Evolutionary conservation across 768 basidiomycete genomes (phyloP).

Genomic region (Hemileccinum rubropunctum): DNA sequence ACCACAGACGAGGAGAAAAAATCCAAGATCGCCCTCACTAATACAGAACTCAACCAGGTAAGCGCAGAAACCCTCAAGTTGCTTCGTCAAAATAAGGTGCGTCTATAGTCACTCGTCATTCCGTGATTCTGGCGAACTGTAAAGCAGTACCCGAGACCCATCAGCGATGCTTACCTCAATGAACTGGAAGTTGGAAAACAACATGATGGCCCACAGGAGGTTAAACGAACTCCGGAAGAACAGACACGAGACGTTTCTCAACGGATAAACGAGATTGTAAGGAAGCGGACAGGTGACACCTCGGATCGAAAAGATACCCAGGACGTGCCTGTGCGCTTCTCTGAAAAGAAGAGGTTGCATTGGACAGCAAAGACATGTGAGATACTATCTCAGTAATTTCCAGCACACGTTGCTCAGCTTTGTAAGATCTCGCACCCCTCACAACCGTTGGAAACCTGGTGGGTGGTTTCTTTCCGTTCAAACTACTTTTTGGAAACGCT

Average conservation of each 20-base stretch:
- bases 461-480: not conserved
- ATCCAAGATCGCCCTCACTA: constrained; percentile 41
- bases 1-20: constrained; percentile 59
- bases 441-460: constrained; percentile 97
- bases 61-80: constrained; percentile 54
- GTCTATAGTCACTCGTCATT: constrained; percentile 5
- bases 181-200: constrained; percentile 41
- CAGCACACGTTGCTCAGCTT: constrained; percentile 30
- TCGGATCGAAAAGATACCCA: constrained; percentile 49
- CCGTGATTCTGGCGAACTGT: not conserved
- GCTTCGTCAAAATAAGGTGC: constrained; percentile 68
- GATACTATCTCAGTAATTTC: constrained; percentile 19
- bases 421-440: constrained; percentile 67
- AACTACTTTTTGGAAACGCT: not conserved
- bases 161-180: constrained; percentile 59
- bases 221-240: constrained; percentile 12
- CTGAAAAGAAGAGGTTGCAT: constrained; percentile 83
- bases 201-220: not conserved
- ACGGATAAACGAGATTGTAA: constrained; percentile 22
- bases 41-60: constrained; percentile 70
- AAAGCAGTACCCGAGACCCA: constrained; percentile 60
- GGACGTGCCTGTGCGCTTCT: constrained; percentile 67
- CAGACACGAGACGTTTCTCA: not conserved
- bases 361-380: constrained; percentile 87
- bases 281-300: constrained; percentile 35